Base-by-base conservation (phyloP, 2,329 filamentous ascomycete species). In the Zalaria obscura region DNA sequence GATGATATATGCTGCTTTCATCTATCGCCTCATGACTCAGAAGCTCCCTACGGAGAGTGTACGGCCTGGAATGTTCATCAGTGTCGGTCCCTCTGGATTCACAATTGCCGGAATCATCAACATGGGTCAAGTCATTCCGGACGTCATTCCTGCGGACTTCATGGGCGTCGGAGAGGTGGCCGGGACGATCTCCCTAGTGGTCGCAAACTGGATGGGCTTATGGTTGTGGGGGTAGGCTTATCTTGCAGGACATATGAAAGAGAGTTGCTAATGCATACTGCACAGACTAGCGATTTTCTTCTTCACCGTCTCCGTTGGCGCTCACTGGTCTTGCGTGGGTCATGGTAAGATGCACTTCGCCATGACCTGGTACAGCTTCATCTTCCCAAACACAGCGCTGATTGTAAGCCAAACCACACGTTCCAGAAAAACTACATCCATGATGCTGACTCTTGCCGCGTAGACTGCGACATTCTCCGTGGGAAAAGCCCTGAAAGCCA, bases 1-100 rank as follows among this genome's bases (percentile, higher is more conserved):
- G 44, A 88, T 88, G 79, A 83, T 93, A 26, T 87, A 86, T 47
- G 76, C 81, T 1, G 82, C 85, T 39, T 91, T 88, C 55, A 75
- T 93, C 39, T 91, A 91, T 56, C 76, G 85, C 27, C 70, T 93
- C 27, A 91, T 91, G 84, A 89, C 84, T 0, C 82, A 89, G 54
- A 91, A 91, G 52, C 67, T 93, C 0, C 85, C 85, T 0, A 71
- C 75, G 41, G 84, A 89, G 53, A 77, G 73, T 35, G 71, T 85
- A 18, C 74, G 84, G 7, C 85, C 85, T 0, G 84, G 81, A 52
- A 86, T 93, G 77, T 91, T 91, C 56, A 85, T 91, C 46, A 81
- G 76, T 1, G 82, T 91, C 27, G 84, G 85, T 29, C 84, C 85
- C 0, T 78, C 74, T 39, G 83, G 75, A 2, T 82, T 82, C 55